A percentile compares a stretch with the other conserved stretches of the same genome.
Evolutionary conservation across 1,284 basidiomycete genomes (phyloP).

Genomic region (Microbotryum scabiosae): DNA sequence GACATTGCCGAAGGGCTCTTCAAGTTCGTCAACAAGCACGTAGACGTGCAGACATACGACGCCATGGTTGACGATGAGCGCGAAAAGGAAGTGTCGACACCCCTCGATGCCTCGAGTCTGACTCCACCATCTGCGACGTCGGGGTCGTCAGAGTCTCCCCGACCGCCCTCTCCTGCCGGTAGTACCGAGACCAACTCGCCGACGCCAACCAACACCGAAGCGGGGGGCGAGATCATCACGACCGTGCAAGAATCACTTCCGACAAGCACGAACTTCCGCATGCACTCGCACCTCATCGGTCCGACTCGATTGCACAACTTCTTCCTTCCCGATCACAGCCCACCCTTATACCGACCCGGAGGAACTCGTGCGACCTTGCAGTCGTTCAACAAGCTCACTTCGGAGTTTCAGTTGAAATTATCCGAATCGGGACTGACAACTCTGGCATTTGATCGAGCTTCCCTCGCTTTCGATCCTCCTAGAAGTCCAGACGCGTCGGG

Average conservation of each 20-base stretch:
- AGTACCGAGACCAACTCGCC: too few species aligned
- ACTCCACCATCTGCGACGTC: background rate
- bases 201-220: too few species aligned
- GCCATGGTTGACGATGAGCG: conserved; percentile 7
- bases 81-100: conserved; percentile 2
- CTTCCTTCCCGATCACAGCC: conserved; percentile 1
- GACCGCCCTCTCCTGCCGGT: background rate
- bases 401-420: conserved; percentile 1
- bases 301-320: conserved; percentile 6
- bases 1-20: conserved; percentile 10
- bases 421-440: background rate
- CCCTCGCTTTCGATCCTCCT: conserved; percentile 8
- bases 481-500: background rate
- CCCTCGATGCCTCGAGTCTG: conserved; percentile 2
- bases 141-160: background rate
- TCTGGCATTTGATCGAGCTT: conserved; percentile 2
- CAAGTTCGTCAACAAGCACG: conserved; percentile 8
- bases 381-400: conserved; percentile 9
- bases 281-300: conserved; percentile 12
- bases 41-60: conserved; percentile 1
- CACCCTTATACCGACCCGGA: conserved; percentile 5
- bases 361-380: conserved; percentile 7
- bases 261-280: conserved; percentile 1
- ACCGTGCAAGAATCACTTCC: background rate
- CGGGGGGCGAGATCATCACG: background rate